Evolutionary conservation across 768 basidiomycete genomes (phyloP).

Genomic region (Rhodosporidiobolus sp.): DNA sequence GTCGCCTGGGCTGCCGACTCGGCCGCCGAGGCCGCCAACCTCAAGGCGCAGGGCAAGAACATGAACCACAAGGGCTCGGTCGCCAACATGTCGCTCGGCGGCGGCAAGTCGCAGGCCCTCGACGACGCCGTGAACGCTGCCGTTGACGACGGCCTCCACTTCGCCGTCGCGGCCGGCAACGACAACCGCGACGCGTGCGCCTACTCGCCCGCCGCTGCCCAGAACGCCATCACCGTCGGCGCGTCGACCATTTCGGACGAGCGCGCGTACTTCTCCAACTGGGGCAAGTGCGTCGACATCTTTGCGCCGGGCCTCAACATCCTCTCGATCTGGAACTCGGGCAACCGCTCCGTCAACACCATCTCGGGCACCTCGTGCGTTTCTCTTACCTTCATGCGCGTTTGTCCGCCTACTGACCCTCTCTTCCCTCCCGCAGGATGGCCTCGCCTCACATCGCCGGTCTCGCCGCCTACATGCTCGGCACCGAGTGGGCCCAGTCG

Average conservation of each 20-base stretch:
- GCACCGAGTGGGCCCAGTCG: constrained; percentile 48
- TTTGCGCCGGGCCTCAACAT: constrained; percentile 86
- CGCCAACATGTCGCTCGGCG: constrained; percentile 96
- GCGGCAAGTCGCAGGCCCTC: constrained; percentile 80
- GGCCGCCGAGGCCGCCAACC: constrained; percentile 56
- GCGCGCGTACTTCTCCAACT: constrained; percentile 67
- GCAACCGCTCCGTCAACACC: constrained; percentile 61
- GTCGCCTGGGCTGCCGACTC: constrained; percentile 70
- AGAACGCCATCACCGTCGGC: constrained; percentile 89
- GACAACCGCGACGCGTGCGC: constrained; percentile 73
- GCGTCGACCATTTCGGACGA: constrained; percentile 58
- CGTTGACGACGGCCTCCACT: constrained; percentile 80
- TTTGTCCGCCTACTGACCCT: not conserved
- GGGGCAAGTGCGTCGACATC: constrained; percentile 82
- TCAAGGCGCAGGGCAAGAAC: constrained; percentile 62
- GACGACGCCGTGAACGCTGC: constrained; percentile 82
- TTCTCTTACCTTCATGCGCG: not conserved
- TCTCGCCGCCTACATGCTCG: constrained; percentile 84
- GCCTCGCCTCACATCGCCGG: constrained; percentile 85
- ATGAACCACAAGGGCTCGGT: constrained; percentile 86
- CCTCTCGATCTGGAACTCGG: constrained; percentile 73
- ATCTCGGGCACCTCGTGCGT: constrained; percentile 73
- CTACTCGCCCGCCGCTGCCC: constrained; percentile 85
- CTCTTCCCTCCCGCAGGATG: constrained; percentile 55
- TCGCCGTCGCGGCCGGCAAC: constrained; percentile 70